Conservation (phyloP, 2,329 filamentous ascomycete species). For the Neopestalotiopsis clavispora region DNA sequence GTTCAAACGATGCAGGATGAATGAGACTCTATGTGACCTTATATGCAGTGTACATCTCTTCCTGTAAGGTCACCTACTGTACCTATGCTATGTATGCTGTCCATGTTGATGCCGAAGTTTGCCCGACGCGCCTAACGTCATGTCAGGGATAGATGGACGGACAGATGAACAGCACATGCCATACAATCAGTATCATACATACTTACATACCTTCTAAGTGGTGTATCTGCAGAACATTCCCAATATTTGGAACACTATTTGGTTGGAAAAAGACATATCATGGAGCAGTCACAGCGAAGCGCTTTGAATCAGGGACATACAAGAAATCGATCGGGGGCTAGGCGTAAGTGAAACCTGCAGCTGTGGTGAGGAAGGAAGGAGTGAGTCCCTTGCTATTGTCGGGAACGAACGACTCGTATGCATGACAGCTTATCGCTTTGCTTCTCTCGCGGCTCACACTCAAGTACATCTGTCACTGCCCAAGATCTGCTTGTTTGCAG, state of each 20-base stretch:
- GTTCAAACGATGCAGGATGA: too few species aligned
- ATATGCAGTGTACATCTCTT: too few species aligned
- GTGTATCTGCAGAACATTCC: background rate
- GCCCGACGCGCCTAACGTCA: slow-evolving; percentile 8
- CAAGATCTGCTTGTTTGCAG: too few species aligned
- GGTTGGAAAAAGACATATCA: background rate
- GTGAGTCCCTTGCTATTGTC: background rate
- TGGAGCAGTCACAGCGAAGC: slow-evolving; percentile 12
- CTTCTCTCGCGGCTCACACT: too few species aligned
- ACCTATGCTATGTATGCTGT: background rate
- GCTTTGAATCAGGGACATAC: slow-evolving; percentile 5
- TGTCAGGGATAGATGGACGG: background rate
- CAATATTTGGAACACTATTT: background rate
- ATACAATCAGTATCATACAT: background rate
- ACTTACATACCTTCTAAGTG: background rate
- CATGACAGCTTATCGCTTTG: background rate
- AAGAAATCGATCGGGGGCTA: slow-evolving; percentile 15
- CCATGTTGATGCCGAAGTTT: slow-evolving; percentile 7
- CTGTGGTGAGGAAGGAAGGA: too few species aligned
- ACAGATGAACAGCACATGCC: background rate
- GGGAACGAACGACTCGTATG: background rate
- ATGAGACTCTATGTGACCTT: too few species aligned
- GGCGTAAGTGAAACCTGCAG: slow-evolving; percentile 12
- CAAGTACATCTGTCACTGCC: too few species aligned
- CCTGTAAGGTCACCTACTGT: background rate